These are phyloP conservation scores for Stropharia rugosoannulata DNA, from an alignment of 768 basidiomycete genomes.

Conservation along the genomic window DNA sequence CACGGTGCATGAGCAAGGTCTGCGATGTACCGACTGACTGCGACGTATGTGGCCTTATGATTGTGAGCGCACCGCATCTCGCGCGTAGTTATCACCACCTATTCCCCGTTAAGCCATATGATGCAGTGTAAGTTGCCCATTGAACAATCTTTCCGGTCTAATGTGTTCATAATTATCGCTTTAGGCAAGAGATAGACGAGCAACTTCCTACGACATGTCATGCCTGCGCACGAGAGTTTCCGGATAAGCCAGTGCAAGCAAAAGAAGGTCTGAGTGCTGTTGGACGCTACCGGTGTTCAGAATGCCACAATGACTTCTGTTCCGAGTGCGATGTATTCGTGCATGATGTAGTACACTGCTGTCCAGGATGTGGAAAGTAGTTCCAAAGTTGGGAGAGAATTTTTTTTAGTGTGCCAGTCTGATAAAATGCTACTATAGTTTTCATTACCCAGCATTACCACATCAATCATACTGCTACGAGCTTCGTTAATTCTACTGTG, in stretches of 20 bases:
- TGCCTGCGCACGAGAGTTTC: slow-evolving; percentile 78
- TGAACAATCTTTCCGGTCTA: not conserved
- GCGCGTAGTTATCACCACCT: slow-evolving; percentile 95
- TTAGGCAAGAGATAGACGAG: slow-evolving; percentile 40
- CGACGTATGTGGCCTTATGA: slow-evolving; percentile 95
- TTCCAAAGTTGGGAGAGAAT: not conserved
- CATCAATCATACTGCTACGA: too few relatives aligned
- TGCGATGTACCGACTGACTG: slow-evolving; percentile 99
- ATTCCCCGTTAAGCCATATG: slow-evolving; percentile 90
- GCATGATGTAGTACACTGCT: slow-evolving; percentile 93
- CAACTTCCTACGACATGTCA: slow-evolving; percentile 53
- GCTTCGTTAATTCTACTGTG: too few relatives aligned
- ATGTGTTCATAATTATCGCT: not conserved
- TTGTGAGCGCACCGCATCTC: slow-evolving; percentile 96
- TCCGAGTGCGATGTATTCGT: slow-evolving; percentile 96
- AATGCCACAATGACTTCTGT: slow-evolving; percentile 87
- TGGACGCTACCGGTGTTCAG: slow-evolving; percentile 87
- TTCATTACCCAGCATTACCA: too few relatives aligned
- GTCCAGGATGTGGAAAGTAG: slow-evolving; percentile 77
- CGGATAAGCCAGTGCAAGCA: slow-evolving; percentile 34
- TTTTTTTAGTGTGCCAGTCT: too few relatives aligned
- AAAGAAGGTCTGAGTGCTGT: slow-evolving; percentile 78
- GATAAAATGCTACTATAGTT: too few relatives aligned
- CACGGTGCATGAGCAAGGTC: slow-evolving; percentile 87
- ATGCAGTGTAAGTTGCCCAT: slow-evolving; percentile 64